Base-by-base conservation (phyloP, 495 filamentous ascomycete genomes). In the Delitschia confertaspora region DNA sequence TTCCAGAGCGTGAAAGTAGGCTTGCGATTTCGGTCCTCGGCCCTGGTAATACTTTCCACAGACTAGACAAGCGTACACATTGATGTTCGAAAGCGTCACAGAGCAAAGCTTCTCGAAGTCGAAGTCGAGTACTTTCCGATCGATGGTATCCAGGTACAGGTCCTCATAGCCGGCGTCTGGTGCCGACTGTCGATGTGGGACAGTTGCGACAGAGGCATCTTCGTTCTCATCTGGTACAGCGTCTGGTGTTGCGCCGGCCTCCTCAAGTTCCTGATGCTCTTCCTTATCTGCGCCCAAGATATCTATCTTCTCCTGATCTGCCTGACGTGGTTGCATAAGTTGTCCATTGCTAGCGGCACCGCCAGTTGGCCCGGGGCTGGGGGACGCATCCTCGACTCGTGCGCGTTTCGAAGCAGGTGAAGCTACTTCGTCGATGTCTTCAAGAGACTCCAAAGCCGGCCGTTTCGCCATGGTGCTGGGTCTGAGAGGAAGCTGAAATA, bases 61-160 rank as follows among this genome's bases (percentile, higher is more conserved):
- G 0, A 96, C 85, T 17, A 99, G 73, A 57, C 91, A 99, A 2
- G 93, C 91, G 62, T 99, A 99, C 37, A 99, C 88, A 54, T 99
- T 96, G 68, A 95, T 95, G 59, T 95, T 96, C 16, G 88, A 93
- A 7, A 99, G 69, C 18, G 84, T 89, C 51, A 96, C 71, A 2
- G 93, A 96, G 69, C 91, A 99, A 14, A 93, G 76, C 70, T 96
- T 96, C 58, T 96, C 89, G 61, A 99, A 99, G 61, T 99, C 91
- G 57, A 93, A 94, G 63, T 94, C 88, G 13, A 94, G 78, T 11
- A 93, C 66, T 22, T 65, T 66, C 27, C 91, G 85, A 65, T 95
- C 79, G 64, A 99, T 89, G 2, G 89, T 96, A 65, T 99, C 93
- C 38, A 99, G 83, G 61, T 99, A 99, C 22, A 99, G 77, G 62